Evolutionary conservation across 306 rosid species (phyloP).

Genomic region (Cotoneaster glaucophyllus): DNA sequence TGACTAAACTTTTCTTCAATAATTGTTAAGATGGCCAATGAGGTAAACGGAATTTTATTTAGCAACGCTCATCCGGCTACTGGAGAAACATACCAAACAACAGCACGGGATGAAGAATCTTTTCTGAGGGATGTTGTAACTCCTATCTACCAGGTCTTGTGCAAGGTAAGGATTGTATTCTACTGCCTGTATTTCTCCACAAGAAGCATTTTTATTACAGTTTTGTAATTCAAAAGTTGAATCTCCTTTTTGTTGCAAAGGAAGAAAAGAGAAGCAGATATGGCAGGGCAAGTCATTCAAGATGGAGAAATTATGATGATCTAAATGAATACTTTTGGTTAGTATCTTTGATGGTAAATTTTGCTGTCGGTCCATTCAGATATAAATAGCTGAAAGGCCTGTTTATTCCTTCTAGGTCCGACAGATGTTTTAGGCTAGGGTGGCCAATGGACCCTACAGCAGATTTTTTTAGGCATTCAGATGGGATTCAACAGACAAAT

Average conservation of each 20-base stretch:
- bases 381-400: slow-evolving; percentile 11
- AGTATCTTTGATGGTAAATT: slow-evolving; percentile 15
- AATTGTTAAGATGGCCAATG: slow-evolving; percentile 65
- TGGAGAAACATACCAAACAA: slow-evolving; percentile 42
- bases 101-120: slow-evolving; percentile 55
- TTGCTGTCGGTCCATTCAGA: background rate
- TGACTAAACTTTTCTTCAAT: slow-evolving; percentile 16
- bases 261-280: slow-evolving; percentile 80
- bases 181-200: slow-evolving; percentile 15
- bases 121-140: slow-evolving; percentile 60
- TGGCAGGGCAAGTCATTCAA: slow-evolving; percentile 89
- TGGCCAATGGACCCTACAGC: slow-evolving; percentile 76
- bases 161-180: slow-evolving; percentile 40
- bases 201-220: slow-evolving; percentile 2
- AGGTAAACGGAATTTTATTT: slow-evolving; percentile 46
- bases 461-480: slow-evolving; percentile 78
- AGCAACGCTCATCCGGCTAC: slow-evolving; percentile 45
- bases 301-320: slow-evolving; percentile 98
- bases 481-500: slow-evolving; percentile 32
- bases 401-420: slow-evolving; percentile 52
- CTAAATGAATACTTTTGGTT: slow-evolving; percentile 95
- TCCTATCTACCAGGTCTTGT: slow-evolving; percentile 66
- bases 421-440: slow-evolving; percentile 57
- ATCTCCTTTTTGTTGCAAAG: slow-evolving; percentile 44
- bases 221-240: slow-evolving; percentile 28